Conservation (phyloP, 225 moss, liverwort and hornwort genomes). For the Pseudoscleropodium purum region DNA sequence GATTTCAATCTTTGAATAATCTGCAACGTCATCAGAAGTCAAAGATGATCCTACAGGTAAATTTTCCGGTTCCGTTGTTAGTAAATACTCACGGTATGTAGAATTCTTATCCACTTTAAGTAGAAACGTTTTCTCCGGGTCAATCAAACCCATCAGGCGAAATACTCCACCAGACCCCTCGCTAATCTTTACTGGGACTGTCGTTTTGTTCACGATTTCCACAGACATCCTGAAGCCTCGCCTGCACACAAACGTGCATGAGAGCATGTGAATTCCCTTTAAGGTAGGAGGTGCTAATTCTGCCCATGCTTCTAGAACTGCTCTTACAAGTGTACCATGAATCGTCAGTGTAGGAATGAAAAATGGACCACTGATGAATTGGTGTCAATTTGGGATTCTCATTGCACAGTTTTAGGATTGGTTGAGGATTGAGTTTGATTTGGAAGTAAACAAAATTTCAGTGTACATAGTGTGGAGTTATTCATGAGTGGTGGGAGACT, state of each 20-base stretch:
- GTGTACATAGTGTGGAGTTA: too few relatives aligned
- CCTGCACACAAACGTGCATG: background rate
- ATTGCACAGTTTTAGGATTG: too few relatives aligned
- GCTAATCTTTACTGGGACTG: background rate
- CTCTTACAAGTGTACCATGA: too few relatives aligned
- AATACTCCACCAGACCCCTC: background rate
- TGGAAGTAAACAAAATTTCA: too few relatives aligned
- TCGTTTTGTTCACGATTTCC: background rate
- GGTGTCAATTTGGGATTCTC: too few relatives aligned
- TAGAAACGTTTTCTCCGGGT: accelerated
- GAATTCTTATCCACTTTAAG: accelerated
- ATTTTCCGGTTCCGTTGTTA: background rate
- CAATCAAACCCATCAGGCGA: accelerated
- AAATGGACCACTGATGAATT: too few relatives aligned
- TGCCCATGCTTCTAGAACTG: too few relatives aligned
- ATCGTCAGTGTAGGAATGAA: too few relatives aligned
- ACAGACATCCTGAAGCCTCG: background rate
- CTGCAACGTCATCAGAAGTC: background rate
- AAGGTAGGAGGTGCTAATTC: too few relatives aligned
- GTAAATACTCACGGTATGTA: background rate
- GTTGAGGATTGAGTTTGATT: too few relatives aligned
- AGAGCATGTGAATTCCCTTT: too few relatives aligned
- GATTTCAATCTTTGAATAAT: background rate
- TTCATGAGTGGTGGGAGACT: too few relatives aligned
- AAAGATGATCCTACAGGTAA: background rate